phyloP scores from a whole-genome alignment of 208 protist genomes.

The Trypanosomatidae sp. region DNA sequence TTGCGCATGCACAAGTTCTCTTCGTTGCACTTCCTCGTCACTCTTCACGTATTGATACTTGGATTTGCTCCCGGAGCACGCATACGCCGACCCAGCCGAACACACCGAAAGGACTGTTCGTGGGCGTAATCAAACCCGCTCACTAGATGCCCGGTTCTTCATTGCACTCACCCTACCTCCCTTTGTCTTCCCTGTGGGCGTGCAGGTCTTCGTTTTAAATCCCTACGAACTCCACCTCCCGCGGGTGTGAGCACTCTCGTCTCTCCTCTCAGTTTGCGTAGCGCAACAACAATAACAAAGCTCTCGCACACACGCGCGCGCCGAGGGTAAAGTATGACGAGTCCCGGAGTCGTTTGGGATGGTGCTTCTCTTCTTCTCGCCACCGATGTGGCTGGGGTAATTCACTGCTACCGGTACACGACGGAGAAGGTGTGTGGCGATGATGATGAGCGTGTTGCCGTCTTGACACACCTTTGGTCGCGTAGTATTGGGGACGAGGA shows the following conservation, averaged over 20 bases:
- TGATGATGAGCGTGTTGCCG: not conserved
- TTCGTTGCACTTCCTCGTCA: no score
- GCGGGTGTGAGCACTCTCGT: not conserved
- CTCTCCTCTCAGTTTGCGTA: not conserved
- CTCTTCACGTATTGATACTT: no score
- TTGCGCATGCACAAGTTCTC: no score
- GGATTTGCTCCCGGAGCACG: no score
- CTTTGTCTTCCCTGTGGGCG: not conserved
- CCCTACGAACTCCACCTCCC: not conserved
- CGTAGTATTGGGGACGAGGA: not conserved
- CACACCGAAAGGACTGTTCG: no score
- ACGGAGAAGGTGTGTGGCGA: not conserved
- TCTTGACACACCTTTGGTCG: slow-evolving; percentile 14
- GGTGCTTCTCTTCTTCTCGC: slow-evolving; percentile 9
- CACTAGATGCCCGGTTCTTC: no score
- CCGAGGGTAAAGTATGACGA: not conserved
- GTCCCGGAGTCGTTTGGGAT: not conserved
- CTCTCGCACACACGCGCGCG: not conserved
- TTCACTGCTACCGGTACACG: slow-evolving; percentile 27
- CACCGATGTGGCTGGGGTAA: slow-evolving; percentile 11
- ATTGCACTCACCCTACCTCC: no score
- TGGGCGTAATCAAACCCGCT: no score
- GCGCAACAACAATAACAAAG: no score
- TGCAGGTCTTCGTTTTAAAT: not conserved
- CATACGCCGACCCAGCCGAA: no score